phyloP scores from a whole-genome alignment of 2,329 filamentous ascomycete species.

The Claviceps sp. region DNA sequence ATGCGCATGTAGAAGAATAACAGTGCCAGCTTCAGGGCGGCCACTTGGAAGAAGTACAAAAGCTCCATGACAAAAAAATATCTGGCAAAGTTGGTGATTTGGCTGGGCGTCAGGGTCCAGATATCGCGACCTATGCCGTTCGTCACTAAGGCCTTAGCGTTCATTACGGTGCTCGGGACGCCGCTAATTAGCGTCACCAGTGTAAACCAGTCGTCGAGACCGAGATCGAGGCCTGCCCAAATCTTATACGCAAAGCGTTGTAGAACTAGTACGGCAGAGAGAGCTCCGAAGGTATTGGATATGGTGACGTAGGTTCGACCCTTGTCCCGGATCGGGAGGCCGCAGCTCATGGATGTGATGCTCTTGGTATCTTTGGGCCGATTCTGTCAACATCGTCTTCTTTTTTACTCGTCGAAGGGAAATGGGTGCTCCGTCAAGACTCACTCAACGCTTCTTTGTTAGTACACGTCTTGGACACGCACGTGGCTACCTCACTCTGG shows the following conservation, averaged over 20 bases:
- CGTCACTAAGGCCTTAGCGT: background rate
- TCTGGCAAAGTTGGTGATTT: conserved; percentile 11
- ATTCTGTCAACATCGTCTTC: background rate
- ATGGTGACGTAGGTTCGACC: conserved; percentile 21
- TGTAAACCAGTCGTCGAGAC: conserved; percentile 25
- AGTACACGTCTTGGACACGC: background rate
- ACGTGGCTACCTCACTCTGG: conserved; percentile 8
- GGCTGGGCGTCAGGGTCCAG: conserved; percentile 11
- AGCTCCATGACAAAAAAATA: conserved; percentile 20
- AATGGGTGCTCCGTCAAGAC: conserved; percentile 2
- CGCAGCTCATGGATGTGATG: conserved; percentile 10
- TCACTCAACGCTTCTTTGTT: conserved; percentile 19
- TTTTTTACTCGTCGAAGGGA: too few species aligned
- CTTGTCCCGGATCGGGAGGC: conserved; percentile 16
- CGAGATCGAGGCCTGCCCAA: conserved; percentile 20
- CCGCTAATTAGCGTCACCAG: conserved; percentile 14
- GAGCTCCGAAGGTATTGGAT: conserved; percentile 18
- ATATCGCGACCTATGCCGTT: conserved; percentile 17
- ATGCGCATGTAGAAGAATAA: conserved; percentile 27
- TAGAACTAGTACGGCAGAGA: conserved; percentile 26
- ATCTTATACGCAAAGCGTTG: conserved; percentile 27
- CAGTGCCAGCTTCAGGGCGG: conserved; percentile 24
- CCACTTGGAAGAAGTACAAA: conserved; percentile 16
- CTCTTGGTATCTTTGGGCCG: conserved; percentile 9
- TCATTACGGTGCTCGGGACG: conserved; percentile 19